A percentile compares a stretch with the other conserved stretches of the same genome.
phyloP scores from a whole-genome alignment of 2,329 filamentous ascomycete genomes.

The Teratosphaeria pseudoeucalypti region DNA sequence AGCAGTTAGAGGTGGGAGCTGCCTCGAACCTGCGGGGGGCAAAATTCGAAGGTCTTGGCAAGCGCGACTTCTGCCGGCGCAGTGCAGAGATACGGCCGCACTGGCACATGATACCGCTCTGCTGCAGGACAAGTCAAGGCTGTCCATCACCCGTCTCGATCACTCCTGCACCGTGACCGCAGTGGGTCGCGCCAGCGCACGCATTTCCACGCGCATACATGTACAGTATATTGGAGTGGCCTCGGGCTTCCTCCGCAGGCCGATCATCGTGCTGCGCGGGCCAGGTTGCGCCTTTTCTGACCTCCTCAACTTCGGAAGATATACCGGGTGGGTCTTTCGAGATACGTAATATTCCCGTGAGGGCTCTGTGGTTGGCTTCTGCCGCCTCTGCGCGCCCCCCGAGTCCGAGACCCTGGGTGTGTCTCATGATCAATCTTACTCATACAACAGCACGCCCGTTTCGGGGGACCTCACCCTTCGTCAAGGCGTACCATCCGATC shows the following conservation, averaged over 20 bases:
- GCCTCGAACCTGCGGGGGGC: neutral
- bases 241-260: neutral
- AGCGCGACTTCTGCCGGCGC: neutral
- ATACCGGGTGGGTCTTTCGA: neutral
- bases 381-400: neutral
- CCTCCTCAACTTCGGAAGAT: neutral
- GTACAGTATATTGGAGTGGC: neutral
- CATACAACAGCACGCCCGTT: neutral
- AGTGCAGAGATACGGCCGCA: neutral
- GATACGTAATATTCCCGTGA: neutral
- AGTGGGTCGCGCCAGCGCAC: neutral
- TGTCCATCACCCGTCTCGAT: neutral
- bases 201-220: neutral
- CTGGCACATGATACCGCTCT: neutral
- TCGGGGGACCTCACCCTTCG: neutral
- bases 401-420: neutral
- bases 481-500: neutral
- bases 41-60: neutral
- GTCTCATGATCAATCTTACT: neutral
- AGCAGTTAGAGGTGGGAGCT: neutral
- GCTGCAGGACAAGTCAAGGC: neutral
- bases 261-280: neutral
- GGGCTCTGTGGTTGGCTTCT: neutral
- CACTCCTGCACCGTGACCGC: neutral
- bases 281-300: neutral